These are phyloP conservation scores for Fraxinus sp. DNA, from an alignment of 305 asterid genomes.

Conservation along the genomic window DNA sequence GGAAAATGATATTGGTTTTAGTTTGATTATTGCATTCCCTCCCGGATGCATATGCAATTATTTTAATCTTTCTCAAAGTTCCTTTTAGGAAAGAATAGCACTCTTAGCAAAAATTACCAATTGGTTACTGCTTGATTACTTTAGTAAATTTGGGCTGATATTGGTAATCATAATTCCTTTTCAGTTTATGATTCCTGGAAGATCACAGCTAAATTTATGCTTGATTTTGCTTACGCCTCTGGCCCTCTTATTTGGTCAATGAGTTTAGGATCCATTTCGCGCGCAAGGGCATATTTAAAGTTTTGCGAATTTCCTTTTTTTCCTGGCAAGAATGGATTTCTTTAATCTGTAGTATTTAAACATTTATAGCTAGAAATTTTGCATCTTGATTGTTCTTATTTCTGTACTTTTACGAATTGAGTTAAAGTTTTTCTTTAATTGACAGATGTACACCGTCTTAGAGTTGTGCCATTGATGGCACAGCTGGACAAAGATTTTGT, in stretches of 20 bases:
- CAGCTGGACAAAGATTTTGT: neutral
- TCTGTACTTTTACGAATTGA: slow-evolving; percentile 2
- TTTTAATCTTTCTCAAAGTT: neutral
- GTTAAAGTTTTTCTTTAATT: neutral
- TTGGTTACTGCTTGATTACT: neutral
- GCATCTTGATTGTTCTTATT: neutral
- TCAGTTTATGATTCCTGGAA: neutral
- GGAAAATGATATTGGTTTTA: neutral
- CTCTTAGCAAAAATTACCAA: neutral
- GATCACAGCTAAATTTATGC: neutral
- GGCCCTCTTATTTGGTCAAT: neutral
- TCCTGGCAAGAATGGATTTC: neutral
- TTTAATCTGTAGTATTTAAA: neutral
- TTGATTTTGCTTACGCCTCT: slow-evolving; percentile 2
- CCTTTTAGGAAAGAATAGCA: neutral
- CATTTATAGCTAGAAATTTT: neutral
- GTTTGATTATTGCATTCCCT: neutral
- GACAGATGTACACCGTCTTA: neutral
- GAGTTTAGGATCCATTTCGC: neutral
- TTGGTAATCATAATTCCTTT: neutral
- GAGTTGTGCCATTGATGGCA: neutral
- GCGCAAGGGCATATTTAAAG: neutral
- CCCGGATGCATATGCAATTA: neutral
- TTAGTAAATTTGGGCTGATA: neutral
- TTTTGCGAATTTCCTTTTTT: neutral